phyloP scores from a whole-genome alignment of 176 grass and related monocot species.

The Calamus simplicifolius region DNA sequence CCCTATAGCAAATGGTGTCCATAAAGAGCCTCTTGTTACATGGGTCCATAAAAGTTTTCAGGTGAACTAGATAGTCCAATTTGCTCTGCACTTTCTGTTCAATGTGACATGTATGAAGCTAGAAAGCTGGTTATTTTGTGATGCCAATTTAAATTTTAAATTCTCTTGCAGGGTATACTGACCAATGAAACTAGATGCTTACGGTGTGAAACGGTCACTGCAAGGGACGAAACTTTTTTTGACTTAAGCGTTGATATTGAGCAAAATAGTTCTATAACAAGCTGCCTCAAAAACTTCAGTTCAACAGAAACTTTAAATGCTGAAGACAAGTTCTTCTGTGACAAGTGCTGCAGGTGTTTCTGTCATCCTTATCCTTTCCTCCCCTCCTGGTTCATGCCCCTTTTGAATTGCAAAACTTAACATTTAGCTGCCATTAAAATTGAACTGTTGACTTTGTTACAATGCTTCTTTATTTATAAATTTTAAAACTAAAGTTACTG shows the following conservation, averaged over 20 bases:
- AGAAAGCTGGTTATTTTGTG: not conserved
- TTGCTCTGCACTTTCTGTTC: too few species aligned
- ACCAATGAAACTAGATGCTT: slow-evolving; percentile 91
- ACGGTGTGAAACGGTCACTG: slow-evolving; percentile 88
- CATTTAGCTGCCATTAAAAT: not conserved
- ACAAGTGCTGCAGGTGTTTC: slow-evolving; percentile 85
- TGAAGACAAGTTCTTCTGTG: slow-evolving; percentile 96
- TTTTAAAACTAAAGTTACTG: too few species aligned
- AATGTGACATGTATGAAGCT: slow-evolving; percentile 1
- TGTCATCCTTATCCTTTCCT: slow-evolving; percentile 10
- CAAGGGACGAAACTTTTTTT: slow-evolving; percentile 86
- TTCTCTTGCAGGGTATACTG: slow-evolving; percentile 57
- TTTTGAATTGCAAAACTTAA: too few species aligned
- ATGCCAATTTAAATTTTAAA: slow-evolving; percentile 10
- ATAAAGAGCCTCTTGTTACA: slow-evolving; percentile 66
- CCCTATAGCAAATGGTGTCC: slow-evolving; percentile 57
- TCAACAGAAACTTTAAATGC: slow-evolving; percentile 95
- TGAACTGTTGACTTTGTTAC: not conserved
- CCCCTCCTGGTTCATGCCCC: not conserved
- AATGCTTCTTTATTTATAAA: too few species aligned
- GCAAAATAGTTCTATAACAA: slow-evolving; percentile 96
- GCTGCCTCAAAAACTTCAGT: slow-evolving; percentile 94
- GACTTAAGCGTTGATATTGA: slow-evolving; percentile 91
- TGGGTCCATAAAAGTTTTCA: slow-evolving; percentile 90
- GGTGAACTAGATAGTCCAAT: slow-evolving; percentile 25